Percentiles rank a stretch among this genome's conserved stretches.
Evolutionary conservation across 306 rosid species (phyloP).

Genomic region (Acmispon strigosus): DNA sequence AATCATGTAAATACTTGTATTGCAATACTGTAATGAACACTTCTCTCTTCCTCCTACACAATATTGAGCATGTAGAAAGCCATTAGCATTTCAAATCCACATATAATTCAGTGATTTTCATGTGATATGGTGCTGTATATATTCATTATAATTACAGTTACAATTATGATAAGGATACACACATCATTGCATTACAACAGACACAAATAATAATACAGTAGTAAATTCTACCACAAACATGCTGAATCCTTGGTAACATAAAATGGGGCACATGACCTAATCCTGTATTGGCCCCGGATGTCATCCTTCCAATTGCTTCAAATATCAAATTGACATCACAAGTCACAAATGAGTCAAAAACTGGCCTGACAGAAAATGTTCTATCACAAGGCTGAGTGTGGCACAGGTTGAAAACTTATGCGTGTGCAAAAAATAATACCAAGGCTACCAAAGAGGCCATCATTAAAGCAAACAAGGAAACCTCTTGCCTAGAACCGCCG

Average conservation of each 20-base stretch:
- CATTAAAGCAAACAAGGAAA: constrained; percentile 38
- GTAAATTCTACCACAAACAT: constrained; percentile 25
- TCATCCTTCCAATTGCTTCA: constrained; percentile 12
- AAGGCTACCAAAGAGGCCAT: constrained; percentile 34
- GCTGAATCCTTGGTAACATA: constrained; percentile 1
- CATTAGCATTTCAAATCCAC: constrained; percentile 20
- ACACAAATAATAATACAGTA: constrained; percentile 10
- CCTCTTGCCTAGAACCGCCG: constrained; percentile 31
- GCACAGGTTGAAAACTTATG: constrained; percentile 9
- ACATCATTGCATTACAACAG: constrained; percentile 15
- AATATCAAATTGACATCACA: constrained; percentile 15
- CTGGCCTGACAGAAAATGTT: constrained; percentile 16
- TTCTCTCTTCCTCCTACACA: neutral
- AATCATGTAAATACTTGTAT: constrained; percentile 19
- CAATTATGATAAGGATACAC: constrained; percentile 2
- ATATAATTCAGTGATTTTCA: neutral
- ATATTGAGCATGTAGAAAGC: constrained; percentile 1
- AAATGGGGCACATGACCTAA: constrained; percentile 1
- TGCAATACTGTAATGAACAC: constrained; percentile 14
- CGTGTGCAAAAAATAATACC: constrained; percentile 16
- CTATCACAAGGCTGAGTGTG: neutral
- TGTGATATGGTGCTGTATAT: constrained; percentile 14
- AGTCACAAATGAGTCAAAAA: constrained; percentile 18
- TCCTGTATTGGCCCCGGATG: constrained; percentile 3
- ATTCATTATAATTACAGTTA: constrained; percentile 20